Conservation (phyloP, 257 asterid genomes). For the Thymus mandschuricus region DNA sequence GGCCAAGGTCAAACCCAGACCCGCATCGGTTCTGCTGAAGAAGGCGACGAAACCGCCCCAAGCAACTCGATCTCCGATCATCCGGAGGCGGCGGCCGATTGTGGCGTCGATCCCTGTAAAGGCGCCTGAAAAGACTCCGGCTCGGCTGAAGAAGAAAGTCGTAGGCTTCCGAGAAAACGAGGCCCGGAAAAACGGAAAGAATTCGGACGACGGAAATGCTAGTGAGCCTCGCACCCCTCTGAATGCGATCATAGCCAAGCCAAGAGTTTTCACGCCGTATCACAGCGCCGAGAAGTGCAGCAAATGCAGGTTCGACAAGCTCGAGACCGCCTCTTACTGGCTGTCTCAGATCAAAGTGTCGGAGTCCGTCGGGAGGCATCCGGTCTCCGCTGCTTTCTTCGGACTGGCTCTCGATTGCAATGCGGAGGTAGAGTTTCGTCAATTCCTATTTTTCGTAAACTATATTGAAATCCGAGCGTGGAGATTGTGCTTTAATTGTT, state of each 20-base stretch:
- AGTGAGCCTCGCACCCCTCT: constrained; percentile 56
- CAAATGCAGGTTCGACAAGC: constrained; percentile 76
- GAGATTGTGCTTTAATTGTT: not conserved
- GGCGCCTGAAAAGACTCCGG: constrained; percentile 30
- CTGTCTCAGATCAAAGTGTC: constrained; percentile 76
- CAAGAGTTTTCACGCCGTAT: constrained; percentile 56
- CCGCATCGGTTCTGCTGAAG: constrained; percentile 28
- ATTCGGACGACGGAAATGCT: constrained; percentile 17
- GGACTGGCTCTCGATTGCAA: constrained; percentile 62
- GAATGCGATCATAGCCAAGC: constrained; percentile 33
- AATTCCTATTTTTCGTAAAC: not conserved
- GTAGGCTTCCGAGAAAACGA: constrained; percentile 46
- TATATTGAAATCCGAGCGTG: not conserved
- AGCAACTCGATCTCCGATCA: constrained; percentile 17
- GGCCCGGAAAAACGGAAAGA: constrained; percentile 2
- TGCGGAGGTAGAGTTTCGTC: constrained; percentile 57
- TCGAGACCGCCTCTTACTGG: constrained; percentile 77
- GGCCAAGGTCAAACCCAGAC: constrained; percentile 32
- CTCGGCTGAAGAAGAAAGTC: constrained; percentile 46
- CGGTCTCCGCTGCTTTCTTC: constrained; percentile 65
- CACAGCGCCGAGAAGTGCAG: constrained; percentile 72
- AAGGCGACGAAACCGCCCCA: constrained; percentile 37
- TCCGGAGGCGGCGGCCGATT: constrained; percentile 13
- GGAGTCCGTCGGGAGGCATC: constrained; percentile 66
- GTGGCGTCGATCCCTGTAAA: constrained; percentile 29